Conservation (phyloP, 495 filamentous ascomycete genomes). For the Penicillium pancosmium region DNA sequence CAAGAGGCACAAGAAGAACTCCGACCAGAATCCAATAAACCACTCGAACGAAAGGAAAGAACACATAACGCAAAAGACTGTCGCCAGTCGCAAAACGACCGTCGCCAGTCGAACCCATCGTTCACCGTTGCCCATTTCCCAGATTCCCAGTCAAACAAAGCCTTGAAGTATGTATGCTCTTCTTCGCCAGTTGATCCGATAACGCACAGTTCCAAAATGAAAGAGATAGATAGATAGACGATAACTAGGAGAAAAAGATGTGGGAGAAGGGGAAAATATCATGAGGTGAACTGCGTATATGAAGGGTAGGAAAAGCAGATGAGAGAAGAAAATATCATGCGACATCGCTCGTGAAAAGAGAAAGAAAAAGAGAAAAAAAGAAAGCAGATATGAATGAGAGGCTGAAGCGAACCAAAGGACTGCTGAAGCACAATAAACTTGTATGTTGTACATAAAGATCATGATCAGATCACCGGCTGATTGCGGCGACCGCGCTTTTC, state of each 20-base stretch:
- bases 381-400: background rate
- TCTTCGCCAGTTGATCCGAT: slow-evolving; percentile 18
- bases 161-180: slow-evolving; percentile 20
- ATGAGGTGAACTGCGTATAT: background rate
- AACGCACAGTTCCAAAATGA: slow-evolving; percentile 8
- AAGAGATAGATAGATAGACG: slow-evolving; percentile 4
- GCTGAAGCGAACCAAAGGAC: background rate
- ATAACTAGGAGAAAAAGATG: background rate
- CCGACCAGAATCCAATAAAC: background rate
- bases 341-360: slow-evolving; percentile 20
- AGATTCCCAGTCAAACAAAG: slow-evolving; percentile 14
- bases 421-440: slow-evolving; percentile 5
- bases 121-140: slow-evolving; percentile 4
- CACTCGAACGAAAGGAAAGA: background rate
- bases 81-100: slow-evolving; percentile 3
- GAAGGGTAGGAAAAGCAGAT: background rate
- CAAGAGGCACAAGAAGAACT: background rate
- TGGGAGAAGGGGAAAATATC: background rate
- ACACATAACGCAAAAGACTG: background rate
- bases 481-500: slow-evolving; percentile 65
- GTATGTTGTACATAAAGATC: slow-evolving; percentile 7
- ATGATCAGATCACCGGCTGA: slow-evolving; percentile 26
- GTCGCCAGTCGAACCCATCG: slow-evolving; percentile 6
- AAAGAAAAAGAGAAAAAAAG: background rate
- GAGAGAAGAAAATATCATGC: slow-evolving; percentile 10